Percentiles rank a stretch among this genome's conserved stretches.
Conservation (phyloP, 176 grass and related monocot genomes). For the Guadua angustifolia region DNA sequence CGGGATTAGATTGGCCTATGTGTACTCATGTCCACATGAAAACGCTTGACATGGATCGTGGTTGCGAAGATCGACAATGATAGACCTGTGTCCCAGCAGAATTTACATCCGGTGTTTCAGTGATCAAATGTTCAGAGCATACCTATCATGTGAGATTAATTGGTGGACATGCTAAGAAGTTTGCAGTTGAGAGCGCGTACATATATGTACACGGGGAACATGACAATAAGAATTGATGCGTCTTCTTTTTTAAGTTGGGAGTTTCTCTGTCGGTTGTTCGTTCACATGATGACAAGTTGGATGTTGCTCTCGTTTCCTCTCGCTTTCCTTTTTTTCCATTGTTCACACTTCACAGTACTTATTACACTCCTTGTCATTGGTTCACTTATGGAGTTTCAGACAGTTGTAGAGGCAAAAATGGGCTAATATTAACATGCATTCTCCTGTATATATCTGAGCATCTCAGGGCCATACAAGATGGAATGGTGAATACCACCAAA, state of each 20-base stretch:
- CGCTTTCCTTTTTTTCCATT: not conserved
- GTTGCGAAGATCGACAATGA: not conserved
- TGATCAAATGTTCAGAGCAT: too few relatives aligned
- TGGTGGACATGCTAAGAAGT: not conserved
- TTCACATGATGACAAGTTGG: constrained; percentile 1
- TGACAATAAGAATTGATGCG: not conserved
- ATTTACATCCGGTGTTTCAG: too few relatives aligned
- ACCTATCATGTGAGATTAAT: not conserved
- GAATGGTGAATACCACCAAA: too few relatives aligned
- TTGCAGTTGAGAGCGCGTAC: not conserved
- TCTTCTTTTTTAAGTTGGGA: not conserved
- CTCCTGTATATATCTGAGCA: too few relatives aligned
- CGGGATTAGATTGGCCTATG: not conserved
- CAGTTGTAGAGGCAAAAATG: not conserved
- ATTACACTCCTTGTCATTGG: not conserved
- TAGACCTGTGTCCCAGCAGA: too few relatives aligned
- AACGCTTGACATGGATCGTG: not conserved
- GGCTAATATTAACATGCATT: not conserved
- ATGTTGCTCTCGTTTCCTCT: constrained; percentile 11
- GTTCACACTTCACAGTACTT: not conserved
- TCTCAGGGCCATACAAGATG: too few relatives aligned
- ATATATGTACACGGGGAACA: too few relatives aligned
- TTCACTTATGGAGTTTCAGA: too few relatives aligned
- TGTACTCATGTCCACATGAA: not conserved
- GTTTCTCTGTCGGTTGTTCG: not conserved